Evolutionary conservation across 176 grass and related monocot species (phyloP).

Genomic region (Avena insularis): DNA sequence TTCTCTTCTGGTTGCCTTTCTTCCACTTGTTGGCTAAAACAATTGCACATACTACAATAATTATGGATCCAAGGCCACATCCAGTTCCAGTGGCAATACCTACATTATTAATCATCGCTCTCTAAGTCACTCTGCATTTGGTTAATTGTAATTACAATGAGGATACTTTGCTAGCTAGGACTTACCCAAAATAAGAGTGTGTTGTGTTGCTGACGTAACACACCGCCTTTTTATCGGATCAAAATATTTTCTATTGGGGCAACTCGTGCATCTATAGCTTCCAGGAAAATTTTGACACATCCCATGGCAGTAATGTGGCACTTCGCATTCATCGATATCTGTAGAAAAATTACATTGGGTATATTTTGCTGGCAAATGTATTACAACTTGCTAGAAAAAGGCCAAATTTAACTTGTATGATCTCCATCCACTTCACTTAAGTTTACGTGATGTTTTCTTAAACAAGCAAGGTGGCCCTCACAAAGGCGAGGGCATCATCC

Average conservation of each 20-base stretch:
- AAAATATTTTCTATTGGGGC: not conserved
- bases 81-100: too few relatives aligned
- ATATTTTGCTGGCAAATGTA: not conserved
- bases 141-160: not conserved
- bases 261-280: not conserved
- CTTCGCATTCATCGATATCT: constrained; percentile 30
- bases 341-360: not conserved
- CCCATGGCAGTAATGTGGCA: not conserved
- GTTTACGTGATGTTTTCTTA: too few relatives aligned
- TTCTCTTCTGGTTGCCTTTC: too few relatives aligned
- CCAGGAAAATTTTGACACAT: not conserved
- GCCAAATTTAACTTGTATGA: too few relatives aligned
- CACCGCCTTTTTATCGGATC: not conserved
- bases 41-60: too few relatives aligned
- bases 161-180: not conserved
- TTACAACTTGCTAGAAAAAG: not conserved
- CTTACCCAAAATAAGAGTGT: constrained; percentile 1
- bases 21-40: too few relatives aligned
- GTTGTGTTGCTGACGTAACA: not conserved
- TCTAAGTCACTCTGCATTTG: not conserved
- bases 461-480: too few relatives aligned
- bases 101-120: not conserved
- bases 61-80: too few relatives aligned
- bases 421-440: too few relatives aligned
- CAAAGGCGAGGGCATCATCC: too few relatives aligned